Base-by-base conservation (phyloP, 2,329 filamentous ascomycete species). In the Leptographium flavum region DNA sequence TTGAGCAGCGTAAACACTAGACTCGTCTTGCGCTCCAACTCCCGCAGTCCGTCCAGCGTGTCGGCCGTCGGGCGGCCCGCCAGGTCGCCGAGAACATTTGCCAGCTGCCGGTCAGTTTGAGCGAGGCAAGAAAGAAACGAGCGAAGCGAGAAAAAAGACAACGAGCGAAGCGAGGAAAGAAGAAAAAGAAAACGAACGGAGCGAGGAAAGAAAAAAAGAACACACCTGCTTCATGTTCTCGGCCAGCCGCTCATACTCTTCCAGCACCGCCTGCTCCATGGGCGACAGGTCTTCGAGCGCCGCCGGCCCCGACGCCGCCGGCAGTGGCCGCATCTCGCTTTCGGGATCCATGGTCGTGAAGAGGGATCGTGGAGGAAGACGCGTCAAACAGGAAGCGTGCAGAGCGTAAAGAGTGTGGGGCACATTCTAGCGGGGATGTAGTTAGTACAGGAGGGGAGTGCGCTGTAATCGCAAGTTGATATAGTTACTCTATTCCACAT, bases 1-100 rank as follows among this genome's bases (percentile, higher is more conserved):
- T 98, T 98, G 59, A 98, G 73, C 59, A 96, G 65, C 50, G 92
- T 98, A 63, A 94, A 96, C 21, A 95, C 90, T 45, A 94, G 70
- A 54, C 87, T 87, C 37, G 90, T 95, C 70, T 96, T 95, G 55
- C 92, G 74, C 69, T 98, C 92, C 45, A 98, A 70, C 37, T 88
- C 81, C 45, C 92, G 73, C 55, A 98, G 70, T 9, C 85, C 82
- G 61, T 98, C 87, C 44, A 93, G 73, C 47, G 93, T 88, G 53
- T 84, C 86, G 7, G 83, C 81, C 21, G 86, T 81, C 0, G 88
- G 83, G 23, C 78, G 74, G 38, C 76, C 72, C 17, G 76, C 80
- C 51, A 84, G 80, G 56, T 73, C 69, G 55, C 75, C 76, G 49
- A 79, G 76, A 48, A 71, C 68, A 42, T 60, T 64, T 35, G 75